Conservation (phyloP, 2,329 filamentous ascomycete species). For the Grosmannia huntii region DNA sequence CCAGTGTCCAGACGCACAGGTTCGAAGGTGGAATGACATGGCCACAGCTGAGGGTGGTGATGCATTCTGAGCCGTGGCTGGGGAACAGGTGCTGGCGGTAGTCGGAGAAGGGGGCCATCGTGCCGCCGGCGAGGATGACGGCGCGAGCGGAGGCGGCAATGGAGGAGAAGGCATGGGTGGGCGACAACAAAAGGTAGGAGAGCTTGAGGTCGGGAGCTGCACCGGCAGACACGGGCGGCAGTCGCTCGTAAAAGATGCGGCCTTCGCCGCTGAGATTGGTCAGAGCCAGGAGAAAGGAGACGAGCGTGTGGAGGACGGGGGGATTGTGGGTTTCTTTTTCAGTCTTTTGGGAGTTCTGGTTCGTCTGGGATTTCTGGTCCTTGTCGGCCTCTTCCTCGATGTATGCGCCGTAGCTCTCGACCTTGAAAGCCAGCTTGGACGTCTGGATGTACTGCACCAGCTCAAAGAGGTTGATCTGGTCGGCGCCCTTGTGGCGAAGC, state of each 20-base stretch:
- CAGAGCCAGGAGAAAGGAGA: constrained; percentile 60
- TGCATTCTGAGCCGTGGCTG: constrained; percentile 45
- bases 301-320: constrained; percentile 41
- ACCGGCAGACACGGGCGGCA: constrained; percentile 16
- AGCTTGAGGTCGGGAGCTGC: constrained; percentile 41
- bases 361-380: not conserved
- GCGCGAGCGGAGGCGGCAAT: constrained; percentile 75
- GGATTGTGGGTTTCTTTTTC: constrained; percentile 34
- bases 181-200: constrained; percentile 81
- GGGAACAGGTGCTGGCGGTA: constrained; percentile 81
- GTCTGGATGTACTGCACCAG: constrained; percentile 78
- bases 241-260: constrained; percentile 47
- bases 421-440: constrained; percentile 86
- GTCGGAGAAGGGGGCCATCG: constrained; percentile 94
- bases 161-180: constrained; percentile 79
- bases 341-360: constrained; percentile 17
- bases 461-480: constrained; percentile 91
- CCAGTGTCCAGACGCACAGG: constrained; percentile 65
- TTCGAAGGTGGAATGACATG: constrained; percentile 83
- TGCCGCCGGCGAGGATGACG: constrained; percentile 84
- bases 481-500: constrained; percentile 71
- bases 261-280: constrained; percentile 73
- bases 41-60: constrained; percentile 79
- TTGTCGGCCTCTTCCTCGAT: constrained; percentile 33
- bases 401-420: constrained; percentile 72